Conservation (phyloP, 192 early-diverging fungal genomes). For the Pilobolus umbonatus region DNA sequence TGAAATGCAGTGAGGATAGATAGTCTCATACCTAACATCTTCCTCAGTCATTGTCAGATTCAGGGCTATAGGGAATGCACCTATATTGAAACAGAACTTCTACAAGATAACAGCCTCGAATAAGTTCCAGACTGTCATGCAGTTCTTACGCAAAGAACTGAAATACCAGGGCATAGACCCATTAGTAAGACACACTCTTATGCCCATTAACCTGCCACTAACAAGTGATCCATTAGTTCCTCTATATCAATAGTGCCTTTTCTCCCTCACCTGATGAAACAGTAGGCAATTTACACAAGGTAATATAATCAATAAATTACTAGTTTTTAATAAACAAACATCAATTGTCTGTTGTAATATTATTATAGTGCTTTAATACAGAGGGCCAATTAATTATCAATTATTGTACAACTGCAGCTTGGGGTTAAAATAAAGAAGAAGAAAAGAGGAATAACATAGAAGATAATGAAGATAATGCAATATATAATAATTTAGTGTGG, state of each 20-base stretch:
- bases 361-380: constrained; percentile 70
- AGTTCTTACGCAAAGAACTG: constrained; percentile 80
- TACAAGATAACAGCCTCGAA: constrained; percentile 83
- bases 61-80: constrained; percentile 80
- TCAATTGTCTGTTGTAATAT: background rate
- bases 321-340: background rate
- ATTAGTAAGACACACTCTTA: constrained; percentile 42
- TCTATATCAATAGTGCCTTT: constrained; percentile 94
- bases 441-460: constrained; percentile 9
- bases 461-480: constrained; percentile 8
- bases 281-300: constrained; percentile 75
- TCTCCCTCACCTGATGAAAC: constrained; percentile 90
- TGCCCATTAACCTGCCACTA: background rate
- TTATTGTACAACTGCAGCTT: constrained; percentile 88
- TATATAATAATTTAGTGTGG: background rate
- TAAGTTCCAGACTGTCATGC: constrained; percentile 79
- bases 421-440: constrained; percentile 56
- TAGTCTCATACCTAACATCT: too few relatives aligned
- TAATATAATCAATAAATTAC: constrained; percentile 23
- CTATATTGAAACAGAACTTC: constrained; percentile 81
- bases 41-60: constrained; percentile 87
- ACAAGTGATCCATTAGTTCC: constrained; percentile 49
- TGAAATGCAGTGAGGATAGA: background rate
- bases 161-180: constrained; percentile 70
- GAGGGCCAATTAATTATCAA: constrained; percentile 83